Evolutionary conservation across 2,329 filamentous ascomycete genomes (phyloP), one percentile per base, ranked within the genome.

Genomic region (Fusarium avenaceum): DNA sequence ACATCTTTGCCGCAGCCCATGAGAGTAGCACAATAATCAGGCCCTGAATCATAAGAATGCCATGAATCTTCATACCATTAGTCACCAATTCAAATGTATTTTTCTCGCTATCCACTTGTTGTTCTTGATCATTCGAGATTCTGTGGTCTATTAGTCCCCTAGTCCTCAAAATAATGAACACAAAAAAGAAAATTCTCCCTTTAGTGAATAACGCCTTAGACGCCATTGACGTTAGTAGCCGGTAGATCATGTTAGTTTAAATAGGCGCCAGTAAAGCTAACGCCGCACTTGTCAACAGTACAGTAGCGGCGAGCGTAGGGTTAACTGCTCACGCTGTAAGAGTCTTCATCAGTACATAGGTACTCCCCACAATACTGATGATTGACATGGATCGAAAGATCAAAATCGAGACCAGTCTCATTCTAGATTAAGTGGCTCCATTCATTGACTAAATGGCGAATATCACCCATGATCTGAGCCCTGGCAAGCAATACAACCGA

Each of bases 271-370:
- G 9, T 3, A 42, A 10, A 65, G 44, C 55, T 50, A 68, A 50
- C 59, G 56, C 65, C 60, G 69, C 65, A 56, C 35, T 33, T 33
- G 59, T 51, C 51, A 64, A 59, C 15, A 42, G 19, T 22, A 51
- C n/a, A 38, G 51, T 64, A 58, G 59, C 30, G 35, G n/a, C 20
- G 6, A 19, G 35, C 19, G 13, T 28, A 20, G 5, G 24, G 8
- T 30, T n/a, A 11, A 38, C 8, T n/a, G 33, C 33, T 33, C 30
- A 33, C 14, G 30, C 30, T 33, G 14, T 10, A 33, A 7, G 30
- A 33, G 30, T 30, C 8, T 30, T 13, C 9, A 13, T 13, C 6
- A 30, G 28, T 30, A 11, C 7, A 28, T 10, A 22, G 22, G 22
- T 28, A 7, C 19, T 19, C 19, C 19, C 19, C 19, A 19, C 8